These are phyloP conservation scores for Yamadazyma atmosphaerica DNA, from an alignment of 1,139 yeast species.

Conservation along the genomic window DNA sequence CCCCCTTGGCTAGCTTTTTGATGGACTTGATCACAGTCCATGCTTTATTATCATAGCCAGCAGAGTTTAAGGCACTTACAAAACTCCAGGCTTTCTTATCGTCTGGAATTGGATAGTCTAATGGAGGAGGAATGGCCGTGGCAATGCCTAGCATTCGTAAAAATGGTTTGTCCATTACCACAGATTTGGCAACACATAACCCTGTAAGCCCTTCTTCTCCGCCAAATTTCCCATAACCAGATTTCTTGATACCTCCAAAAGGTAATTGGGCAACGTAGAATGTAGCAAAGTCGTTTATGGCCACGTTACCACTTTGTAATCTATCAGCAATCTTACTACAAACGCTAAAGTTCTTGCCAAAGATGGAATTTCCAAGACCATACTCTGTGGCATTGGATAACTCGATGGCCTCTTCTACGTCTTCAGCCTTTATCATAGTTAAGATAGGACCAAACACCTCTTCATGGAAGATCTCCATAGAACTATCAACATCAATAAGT, in stretches of 20 bases:
- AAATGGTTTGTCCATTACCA: constrained; percentile 80
- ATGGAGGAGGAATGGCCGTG: constrained; percentile 78
- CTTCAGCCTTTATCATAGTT: constrained; percentile 70
- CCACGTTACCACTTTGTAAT: constrained; percentile 84
- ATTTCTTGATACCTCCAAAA: constrained; percentile 89
- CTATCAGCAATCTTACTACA: constrained; percentile 63
- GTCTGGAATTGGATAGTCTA: constrained; percentile 87
- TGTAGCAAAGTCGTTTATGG: constrained; percentile 96
- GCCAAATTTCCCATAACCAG: constrained; percentile 96
- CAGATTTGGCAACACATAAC: constrained; percentile 78
- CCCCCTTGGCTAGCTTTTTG: constrained; percentile 41
- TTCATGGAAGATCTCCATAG: constrained; percentile 78
- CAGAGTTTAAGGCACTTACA: constrained; percentile 75
- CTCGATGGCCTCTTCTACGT: constrained; percentile 67
- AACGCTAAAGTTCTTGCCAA: constrained; percentile 59
- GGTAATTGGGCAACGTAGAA: constrained; percentile 94
- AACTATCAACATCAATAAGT: constrained; percentile 73
- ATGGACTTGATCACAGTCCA: constrained; percentile 60
- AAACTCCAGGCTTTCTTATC: constrained; percentile 86
- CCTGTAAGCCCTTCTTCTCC: constrained; percentile 96
- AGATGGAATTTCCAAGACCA: constrained; percentile 90
- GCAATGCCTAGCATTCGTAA: constrained; percentile 59
- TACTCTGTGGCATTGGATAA: constrained; percentile 85
- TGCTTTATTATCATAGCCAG: constrained; percentile 77
- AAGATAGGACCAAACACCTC: constrained; percentile 94